These are phyloP conservation scores for Suillus americanus DNA, from an alignment of 768 basidiomycete species.

Conservation along the genomic window DNA sequence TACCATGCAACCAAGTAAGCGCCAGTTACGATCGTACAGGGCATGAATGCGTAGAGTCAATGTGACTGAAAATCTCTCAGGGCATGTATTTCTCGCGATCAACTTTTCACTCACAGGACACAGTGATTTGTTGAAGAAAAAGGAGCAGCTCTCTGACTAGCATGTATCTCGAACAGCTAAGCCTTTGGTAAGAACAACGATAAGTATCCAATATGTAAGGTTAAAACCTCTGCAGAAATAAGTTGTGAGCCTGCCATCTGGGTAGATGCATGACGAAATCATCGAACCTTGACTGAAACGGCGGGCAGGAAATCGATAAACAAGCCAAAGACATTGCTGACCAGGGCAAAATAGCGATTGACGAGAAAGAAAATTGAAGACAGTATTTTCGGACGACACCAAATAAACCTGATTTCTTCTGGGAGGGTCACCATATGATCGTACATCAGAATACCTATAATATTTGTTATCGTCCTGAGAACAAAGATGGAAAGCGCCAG, in stretches of 20 bases:
- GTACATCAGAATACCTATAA: conserved; percentile 28
- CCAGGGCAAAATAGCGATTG: conserved; percentile 49
- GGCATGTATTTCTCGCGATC: not conserved
- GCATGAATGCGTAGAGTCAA: conserved; percentile 51
- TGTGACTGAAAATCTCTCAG: conserved; percentile 30
- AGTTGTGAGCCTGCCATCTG: not conserved
- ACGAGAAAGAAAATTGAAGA: conserved; percentile 47
- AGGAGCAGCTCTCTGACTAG: conserved; percentile 42
- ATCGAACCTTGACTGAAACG: not conserved
- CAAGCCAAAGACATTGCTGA: conserved; percentile 36
- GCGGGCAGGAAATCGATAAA: conserved; percentile 26
- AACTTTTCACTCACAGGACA: conserved; percentile 39
- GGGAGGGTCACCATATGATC: conserved; percentile 30
- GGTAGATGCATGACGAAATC: not conserved
- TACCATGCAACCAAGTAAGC: conserved; percentile 37
- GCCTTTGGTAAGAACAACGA: not conserved
- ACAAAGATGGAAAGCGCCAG: not conserved
- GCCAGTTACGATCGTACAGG: conserved; percentile 41
- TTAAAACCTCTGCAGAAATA: conserved; percentile 9
- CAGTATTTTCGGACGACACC: conserved; percentile 39
- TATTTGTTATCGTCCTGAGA: not conserved
- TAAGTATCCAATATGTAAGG: not conserved
- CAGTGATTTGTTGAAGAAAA: conserved; percentile 43
- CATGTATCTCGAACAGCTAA: conserved; percentile 41
- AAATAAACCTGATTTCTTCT: conserved; percentile 43